phyloP scores from a whole-genome alignment of 805 yeast genomes.

The Ogataea methylovora region DNA sequence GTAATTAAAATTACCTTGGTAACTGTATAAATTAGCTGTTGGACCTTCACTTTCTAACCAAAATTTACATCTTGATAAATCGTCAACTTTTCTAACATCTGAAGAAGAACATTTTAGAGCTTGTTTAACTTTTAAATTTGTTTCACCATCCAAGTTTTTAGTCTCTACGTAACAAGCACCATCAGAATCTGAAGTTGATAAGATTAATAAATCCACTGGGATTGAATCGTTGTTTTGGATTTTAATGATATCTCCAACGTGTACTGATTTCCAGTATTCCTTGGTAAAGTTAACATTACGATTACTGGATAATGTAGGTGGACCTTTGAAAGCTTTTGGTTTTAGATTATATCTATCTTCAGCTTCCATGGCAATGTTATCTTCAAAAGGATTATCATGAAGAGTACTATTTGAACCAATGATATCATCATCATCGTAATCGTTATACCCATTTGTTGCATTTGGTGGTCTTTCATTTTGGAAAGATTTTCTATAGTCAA shows the following conservation, averaged over 20 bases:
- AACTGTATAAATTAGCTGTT: slow-evolving; percentile 53
- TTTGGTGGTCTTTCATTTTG: slow-evolving; percentile 18
- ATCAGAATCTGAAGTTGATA: slow-evolving; percentile 61
- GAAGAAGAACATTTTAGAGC: slow-evolving; percentile 45
- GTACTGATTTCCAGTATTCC: slow-evolving; percentile 55
- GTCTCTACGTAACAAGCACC: slow-evolving; percentile 66
- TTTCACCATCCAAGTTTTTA: slow-evolving; percentile 68
- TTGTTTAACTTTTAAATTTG: slow-evolving; percentile 56
- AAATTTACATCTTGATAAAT: slow-evolving; percentile 50
- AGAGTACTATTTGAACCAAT: neutral
- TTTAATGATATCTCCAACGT: slow-evolving; percentile 68
- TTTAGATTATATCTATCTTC: slow-evolving; percentile 4
- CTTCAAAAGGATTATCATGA: slow-evolving; percentile 5
- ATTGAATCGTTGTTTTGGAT: slow-evolving; percentile 69
- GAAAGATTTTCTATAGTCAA: slow-evolving; percentile 23
- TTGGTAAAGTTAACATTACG: slow-evolving; percentile 19
- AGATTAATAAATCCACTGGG: slow-evolving; percentile 65
- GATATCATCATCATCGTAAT: neutral
- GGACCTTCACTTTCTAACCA: slow-evolving; percentile 69
- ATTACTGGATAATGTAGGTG: too few relatives aligned
- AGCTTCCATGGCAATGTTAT: neutral
- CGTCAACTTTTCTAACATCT: slow-evolving; percentile 46
- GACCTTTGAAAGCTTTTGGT: slow-evolving; percentile 29
- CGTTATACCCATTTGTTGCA: slow-evolving; percentile 55
- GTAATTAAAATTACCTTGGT: slow-evolving; percentile 59